Evolutionary conservation across 2,329 filamentous ascomycete genomes (phyloP).

Genomic region (Aspergillus novoparasiticus): DNA sequence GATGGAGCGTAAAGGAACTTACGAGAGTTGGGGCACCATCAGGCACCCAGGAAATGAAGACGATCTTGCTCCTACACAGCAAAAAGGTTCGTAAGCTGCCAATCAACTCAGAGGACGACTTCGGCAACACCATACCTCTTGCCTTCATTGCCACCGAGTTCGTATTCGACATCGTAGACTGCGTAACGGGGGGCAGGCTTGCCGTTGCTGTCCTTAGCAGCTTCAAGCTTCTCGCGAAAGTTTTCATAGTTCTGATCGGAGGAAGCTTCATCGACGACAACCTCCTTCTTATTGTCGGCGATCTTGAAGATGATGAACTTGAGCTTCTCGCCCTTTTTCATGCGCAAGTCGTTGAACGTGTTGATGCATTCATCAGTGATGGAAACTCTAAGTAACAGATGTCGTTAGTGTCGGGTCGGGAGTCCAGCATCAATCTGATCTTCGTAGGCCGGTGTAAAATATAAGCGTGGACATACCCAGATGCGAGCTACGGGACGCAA

Average conservation of each 20-base stretch:
- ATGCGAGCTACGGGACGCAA: constrained; percentile 33
- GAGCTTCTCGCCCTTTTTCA: constrained; percentile 36
- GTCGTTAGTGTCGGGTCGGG: neutral
- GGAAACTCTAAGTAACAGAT: constrained; percentile 40
- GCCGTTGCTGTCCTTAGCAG: constrained; percentile 46
- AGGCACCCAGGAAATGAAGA: constrained; percentile 55
- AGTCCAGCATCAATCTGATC: neutral
- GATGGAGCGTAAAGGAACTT: constrained; percentile 22
- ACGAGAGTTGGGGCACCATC: constrained; percentile 43
- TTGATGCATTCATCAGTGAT: constrained; percentile 51
- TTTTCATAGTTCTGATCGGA: constrained; percentile 50
- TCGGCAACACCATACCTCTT: constrained; percentile 42
- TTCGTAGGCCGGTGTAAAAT: constrained; percentile 5
- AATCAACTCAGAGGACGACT: neutral
- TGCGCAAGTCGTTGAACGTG: constrained; percentile 51
- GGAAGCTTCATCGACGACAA: constrained; percentile 51
- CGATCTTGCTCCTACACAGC: constrained; percentile 50
- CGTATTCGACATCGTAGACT: constrained; percentile 54
- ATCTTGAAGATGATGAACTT: constrained; percentile 58
- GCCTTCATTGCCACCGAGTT: constrained; percentile 51
- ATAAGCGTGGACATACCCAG: constrained; percentile 32
- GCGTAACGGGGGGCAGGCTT: constrained; percentile 52
- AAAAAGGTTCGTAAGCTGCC: constrained; percentile 20
- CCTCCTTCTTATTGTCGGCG: constrained; percentile 52
- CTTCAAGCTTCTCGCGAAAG: constrained; percentile 50